phyloP scores from a whole-genome alignment of 495 filamentous ascomycete genomes.

The Chlorociboria aeruginascens region DNA sequence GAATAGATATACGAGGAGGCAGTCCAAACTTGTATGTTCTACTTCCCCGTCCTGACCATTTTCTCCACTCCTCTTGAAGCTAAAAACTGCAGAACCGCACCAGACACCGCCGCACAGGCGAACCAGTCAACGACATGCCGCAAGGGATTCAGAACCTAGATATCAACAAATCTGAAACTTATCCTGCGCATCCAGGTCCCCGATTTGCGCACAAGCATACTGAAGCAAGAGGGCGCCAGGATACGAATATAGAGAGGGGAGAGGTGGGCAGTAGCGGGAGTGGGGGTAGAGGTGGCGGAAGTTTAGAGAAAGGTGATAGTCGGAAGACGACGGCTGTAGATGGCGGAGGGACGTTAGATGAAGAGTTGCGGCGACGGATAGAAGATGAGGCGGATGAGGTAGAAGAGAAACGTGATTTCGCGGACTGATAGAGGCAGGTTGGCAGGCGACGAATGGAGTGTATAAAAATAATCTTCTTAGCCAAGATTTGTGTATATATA shows the following conservation, averaged over 20 bases:
- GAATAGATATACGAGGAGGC: conserved; percentile 25
- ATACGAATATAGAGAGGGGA: neutral
- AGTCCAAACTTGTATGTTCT: conserved; percentile 18
- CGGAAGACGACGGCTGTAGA: conserved; percentile 44
- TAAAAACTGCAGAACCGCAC: neutral
- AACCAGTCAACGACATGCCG: neutral
- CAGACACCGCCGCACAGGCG: neutral
- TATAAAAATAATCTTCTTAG: too few species aligned
- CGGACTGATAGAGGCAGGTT: too few species aligned
- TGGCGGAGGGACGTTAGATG: conserved; percentile 23
- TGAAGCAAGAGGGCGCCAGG: neutral
- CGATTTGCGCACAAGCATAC: neutral
- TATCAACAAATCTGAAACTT: neutral
- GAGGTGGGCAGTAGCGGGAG: neutral
- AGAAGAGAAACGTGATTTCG: too few species aligned
- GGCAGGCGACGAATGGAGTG: too few species aligned
- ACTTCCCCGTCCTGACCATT: neutral
- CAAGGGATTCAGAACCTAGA: neutral
- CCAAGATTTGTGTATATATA: too few species aligned
- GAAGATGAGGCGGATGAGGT: neutral
- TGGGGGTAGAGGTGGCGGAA: neutral
- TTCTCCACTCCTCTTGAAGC: too few species aligned
- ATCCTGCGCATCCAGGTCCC: conserved; percentile 12
- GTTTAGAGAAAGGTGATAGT: neutral
- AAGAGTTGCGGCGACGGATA: neutral